Base-by-base conservation (phyloP, 768 basidiomycete genomes). In the Mycena rebaudengoi region DNA sequence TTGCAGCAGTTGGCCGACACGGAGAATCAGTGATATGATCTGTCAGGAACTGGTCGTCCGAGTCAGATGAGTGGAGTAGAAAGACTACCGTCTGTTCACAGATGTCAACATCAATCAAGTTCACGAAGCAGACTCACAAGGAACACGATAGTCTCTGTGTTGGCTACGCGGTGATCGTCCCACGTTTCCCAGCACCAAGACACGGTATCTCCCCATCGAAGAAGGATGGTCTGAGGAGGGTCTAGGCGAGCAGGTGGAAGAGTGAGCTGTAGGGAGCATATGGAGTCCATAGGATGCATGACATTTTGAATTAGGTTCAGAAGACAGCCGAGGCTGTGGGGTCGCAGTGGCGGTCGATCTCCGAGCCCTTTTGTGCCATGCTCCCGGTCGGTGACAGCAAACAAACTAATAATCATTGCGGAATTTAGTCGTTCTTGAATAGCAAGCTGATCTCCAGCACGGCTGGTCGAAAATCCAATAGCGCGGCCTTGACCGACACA, bases 171-270 rank as follows among this genome's bases (percentile, higher is more conserved):
- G 60, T 78, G 76, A 67, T 91, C 90, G 46, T 76, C 72, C 88
- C 90, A 92, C 7, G 82, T 73, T 12, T 71, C 74, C 91, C 92
- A 94, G 55, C 79, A 80, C 91, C 91, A 92, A 1, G 84, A 81
- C 3, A 90, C 72, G 12, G 83, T 75, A 12, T 79, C 65, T 29
- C 86, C 85, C 86, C 88, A 91, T 62, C 76, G 76, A n/a, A 90
- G 55, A n/a, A 92, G 71, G 21, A 90, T 79, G 7, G 46, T 73
- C 60, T 84, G 82, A 12, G 88, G 73, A 44, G 69, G 58, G 70
- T 87, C 83, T 7, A 83, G 71, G 20, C 67, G 55, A 43, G 70
- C 67, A 25, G 57, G 67, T 18, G 72, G 75, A 21, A 46, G 28
- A 53, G 54, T 32, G 10, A 69, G 37, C 18, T 62, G 60, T 48